A percentile compares a stretch with the other conserved stretches of the same genome.
These are phyloP conservation scores for Grosmannia serpens DNA, from an alignment of 2,329 filamentous ascomycete genomes.

Conservation along the genomic window DNA sequence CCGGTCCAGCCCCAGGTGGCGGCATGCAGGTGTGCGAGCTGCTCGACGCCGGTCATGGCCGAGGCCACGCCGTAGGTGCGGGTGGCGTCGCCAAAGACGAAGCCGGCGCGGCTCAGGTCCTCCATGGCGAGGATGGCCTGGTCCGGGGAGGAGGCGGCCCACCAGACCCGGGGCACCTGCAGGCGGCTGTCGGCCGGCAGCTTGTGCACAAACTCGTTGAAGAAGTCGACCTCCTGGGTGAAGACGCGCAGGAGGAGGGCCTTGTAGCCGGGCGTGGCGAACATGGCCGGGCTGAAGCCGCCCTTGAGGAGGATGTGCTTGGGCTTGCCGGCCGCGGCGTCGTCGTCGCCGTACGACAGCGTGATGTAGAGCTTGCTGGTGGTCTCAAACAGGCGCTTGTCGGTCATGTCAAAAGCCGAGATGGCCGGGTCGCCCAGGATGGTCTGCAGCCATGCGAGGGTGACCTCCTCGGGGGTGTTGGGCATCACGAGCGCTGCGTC, in stretches of 20 bases:
- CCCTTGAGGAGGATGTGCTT: slow-evolving; percentile 34
- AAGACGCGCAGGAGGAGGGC: slow-evolving; percentile 16
- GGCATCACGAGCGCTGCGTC: neutral
- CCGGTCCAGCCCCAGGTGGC: slow-evolving; percentile 15
- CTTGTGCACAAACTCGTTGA: slow-evolving; percentile 8
- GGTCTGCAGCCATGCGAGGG: slow-evolving; percentile 4
- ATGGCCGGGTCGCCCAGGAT: neutral
- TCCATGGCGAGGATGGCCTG: slow-evolving; percentile 57
- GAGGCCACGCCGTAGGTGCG: slow-evolving; percentile 14
- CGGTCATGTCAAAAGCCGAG: neutral
- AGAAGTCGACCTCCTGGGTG: slow-evolving; percentile 15
- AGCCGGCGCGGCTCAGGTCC: slow-evolving; percentile 49
- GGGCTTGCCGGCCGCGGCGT: slow-evolving; percentile 12
- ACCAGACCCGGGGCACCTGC: slow-evolving; percentile 9
- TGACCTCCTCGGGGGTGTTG: slow-evolving; percentile 1
- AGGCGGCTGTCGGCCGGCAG: slow-evolving; percentile 15
- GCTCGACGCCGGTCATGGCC: slow-evolving; percentile 18
- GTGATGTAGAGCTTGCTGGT: slow-evolving; percentile 7
- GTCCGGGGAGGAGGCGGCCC: slow-evolving; percentile 18
- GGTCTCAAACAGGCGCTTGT: slow-evolving; percentile 4
- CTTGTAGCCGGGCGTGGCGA: slow-evolving; percentile 7
- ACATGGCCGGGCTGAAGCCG: slow-evolving; percentile 45
- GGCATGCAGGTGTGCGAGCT: slow-evolving; percentile 24
- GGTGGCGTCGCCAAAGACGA: slow-evolving; percentile 32
- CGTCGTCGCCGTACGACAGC: slow-evolving; percentile 10